Evolutionary conservation across 306 rosid genomes (phyloP), one percentile per base, ranked within the genome.

Genomic region (Cyamopsis tetragonoloba): DNA sequence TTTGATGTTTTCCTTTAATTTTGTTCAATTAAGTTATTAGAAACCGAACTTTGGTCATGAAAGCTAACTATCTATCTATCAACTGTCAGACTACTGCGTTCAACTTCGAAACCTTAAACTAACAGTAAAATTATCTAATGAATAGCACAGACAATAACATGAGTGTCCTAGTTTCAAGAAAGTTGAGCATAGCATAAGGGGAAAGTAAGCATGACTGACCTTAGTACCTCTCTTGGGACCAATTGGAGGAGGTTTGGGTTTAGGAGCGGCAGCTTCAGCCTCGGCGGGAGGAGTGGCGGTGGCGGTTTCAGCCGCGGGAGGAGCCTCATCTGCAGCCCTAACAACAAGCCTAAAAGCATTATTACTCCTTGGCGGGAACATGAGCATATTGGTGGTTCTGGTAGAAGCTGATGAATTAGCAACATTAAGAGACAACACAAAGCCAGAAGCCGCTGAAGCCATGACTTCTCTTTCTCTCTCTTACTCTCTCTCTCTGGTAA

Each of bases 141-240:
- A 50, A 62, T 34, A 3, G 43, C 34, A 19, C 4, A 23, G 26
- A 19, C 14, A n/a, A n/a, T n/a, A n/a, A n/a, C n/a, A n/a, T n/a
- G n/a, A n/a, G n/a, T n/a, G n/a, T n/a, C n/a, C n/a, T n/a, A n/a
- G n/a, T n/a, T n/a, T n/a, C n/a, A n/a, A n/a, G n/a, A n/a, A n/a
- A n/a, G n/a, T n/a, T n/a, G n/a, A n/a, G n/a, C n/a, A n/a, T n/a
- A n/a, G n/a, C n/a, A n/a, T n/a, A n/a, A n/a, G n/a, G n/a, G n/a
- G n/a, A n/a, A n/a, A n/a, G n/a, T n/a, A n/a, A 32, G 9, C 13
- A 38, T 23, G 12, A 57, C 80, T 48, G 3, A 87, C 96, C 96
- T 89, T 89, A 6, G 88, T 0, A 58, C 96, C 96, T 81, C 96
- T 89, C 87, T 89, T 89, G 87, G 96, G 96, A 43, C 96, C 96